A percentile compares a stretch with the other conserved stretches of the same genome.
These are phyloP conservation scores for Leishmania amazonensis DNA, from an alignment of 208 protist genomes.

Conservation along the genomic window DNA sequence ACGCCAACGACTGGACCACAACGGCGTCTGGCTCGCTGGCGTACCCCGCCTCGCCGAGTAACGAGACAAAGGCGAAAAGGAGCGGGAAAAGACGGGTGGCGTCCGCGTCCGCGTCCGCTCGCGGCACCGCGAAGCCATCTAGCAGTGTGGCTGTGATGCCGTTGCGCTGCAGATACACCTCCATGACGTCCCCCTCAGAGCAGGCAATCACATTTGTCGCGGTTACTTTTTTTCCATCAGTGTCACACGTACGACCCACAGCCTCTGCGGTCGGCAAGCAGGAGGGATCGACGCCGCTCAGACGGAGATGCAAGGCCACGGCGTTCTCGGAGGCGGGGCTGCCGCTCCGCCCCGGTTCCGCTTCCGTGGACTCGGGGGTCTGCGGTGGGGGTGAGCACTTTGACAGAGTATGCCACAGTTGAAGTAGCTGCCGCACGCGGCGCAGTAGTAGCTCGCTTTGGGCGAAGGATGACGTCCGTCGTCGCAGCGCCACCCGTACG, in stretches of 20 bases:
- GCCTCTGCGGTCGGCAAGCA: background rate
- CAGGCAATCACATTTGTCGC: background rate
- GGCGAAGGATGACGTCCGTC: background rate
- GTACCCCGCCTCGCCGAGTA: slow-evolving; percentile 20
- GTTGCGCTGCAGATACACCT: slow-evolving; percentile 35
- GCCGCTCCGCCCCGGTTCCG: background rate
- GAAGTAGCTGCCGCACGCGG: slow-evolving; percentile 30
- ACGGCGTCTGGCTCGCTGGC: slow-evolving; percentile 3
- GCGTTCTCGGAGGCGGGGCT: background rate
- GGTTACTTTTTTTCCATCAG: background rate
- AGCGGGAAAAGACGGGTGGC: slow-evolving; percentile 22
- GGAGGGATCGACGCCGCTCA: slow-evolving; percentile 22
- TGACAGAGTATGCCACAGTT: slow-evolving; percentile 24
- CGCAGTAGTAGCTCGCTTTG: slow-evolving; percentile 12
- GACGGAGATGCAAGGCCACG: slow-evolving; percentile 27
- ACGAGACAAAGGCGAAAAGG: slow-evolving; percentile 14
- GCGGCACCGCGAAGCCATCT: slow-evolving; percentile 24
- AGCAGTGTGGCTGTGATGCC: slow-evolving; percentile 28
- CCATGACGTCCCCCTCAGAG: slow-evolving; percentile 24
- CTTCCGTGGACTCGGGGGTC: background rate
- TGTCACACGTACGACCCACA: background rate
- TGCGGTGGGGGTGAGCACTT: background rate
- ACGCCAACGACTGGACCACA: slow-evolving; percentile 15
- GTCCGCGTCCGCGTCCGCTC: slow-evolving; percentile 18
- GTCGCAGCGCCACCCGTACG: slow-evolving; percentile 14